Evolutionary conservation across 257 asterid species (phyloP), one percentile per base, ranked within the genome.

Genomic region (Striga asiatica): DNA sequence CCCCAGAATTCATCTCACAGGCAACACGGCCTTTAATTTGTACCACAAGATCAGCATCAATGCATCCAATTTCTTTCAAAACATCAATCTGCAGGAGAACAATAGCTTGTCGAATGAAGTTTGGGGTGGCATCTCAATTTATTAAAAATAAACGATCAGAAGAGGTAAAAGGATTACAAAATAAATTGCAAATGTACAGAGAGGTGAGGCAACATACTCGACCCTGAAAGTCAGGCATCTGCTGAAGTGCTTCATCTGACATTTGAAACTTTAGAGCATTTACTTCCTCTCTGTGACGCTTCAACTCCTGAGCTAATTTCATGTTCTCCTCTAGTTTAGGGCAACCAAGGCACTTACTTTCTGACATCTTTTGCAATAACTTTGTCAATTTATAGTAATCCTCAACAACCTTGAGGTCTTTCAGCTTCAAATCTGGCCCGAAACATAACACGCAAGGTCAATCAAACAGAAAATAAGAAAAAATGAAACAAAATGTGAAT

Each of bases 221-320:
- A 42, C 95, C 98, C 83, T 80, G 97, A 81, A 92, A 92, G 67
- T 82, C 93, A n/a, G 98, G 98, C 98, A 88, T 92, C 75, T 88
- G 95, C 79, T 75, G 78, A 61, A 92, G 98, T 63, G 98, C 98
- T 66, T 84, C 98, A 68, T 92, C 98, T 21, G 98, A 92, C 97
- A 92, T 92, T 71, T 92, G 74, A 82, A 71, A 92, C 65, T 72
- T 59, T 66, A 92, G 82, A 66, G 66, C 72, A 50, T 73, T 77
- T 66, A 92, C 88, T 81, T 92, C 98, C 66, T 85, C 86, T 19
- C 11, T 58, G 63, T 92, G 85, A 31, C 47, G 66, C 65, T 81
- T 81, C 56, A 77, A 57, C 66, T 92, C 94, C 66, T 56, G 60
- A 53, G 97, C 98, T 68, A 92, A 64, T 68, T 69, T 84, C 22